These are phyloP conservation scores for Megacollybia marginata DNA, from an alignment of 768 basidiomycete species.

Conservation along the genomic window DNA sequence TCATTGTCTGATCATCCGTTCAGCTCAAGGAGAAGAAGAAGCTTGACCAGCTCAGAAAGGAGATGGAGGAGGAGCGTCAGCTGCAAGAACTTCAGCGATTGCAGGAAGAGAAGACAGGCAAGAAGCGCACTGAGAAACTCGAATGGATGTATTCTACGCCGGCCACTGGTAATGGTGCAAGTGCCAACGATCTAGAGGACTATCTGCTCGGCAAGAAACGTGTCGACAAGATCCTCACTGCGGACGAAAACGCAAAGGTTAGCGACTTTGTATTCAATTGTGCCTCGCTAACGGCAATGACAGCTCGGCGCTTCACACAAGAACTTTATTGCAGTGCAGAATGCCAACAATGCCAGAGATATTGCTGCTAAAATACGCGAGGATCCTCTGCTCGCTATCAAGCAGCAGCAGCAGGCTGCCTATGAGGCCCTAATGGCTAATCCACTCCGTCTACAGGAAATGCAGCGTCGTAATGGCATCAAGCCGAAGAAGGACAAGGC, in stretches of 20 bases:
- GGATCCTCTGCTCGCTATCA: constrained; percentile 95
- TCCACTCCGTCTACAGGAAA: constrained; percentile 73
- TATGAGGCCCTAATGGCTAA: constrained; percentile 83
- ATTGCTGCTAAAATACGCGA: constrained; percentile 92
- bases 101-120: constrained; percentile 93
- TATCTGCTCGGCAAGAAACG: constrained; percentile 96
- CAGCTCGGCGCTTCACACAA: constrained; percentile 84
- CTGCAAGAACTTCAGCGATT: constrained; percentile 92
- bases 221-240: constrained; percentile 92
- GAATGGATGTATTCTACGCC: constrained; percentile 99
- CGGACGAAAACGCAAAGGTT: constrained; percentile 87
- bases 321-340: constrained; percentile 91
- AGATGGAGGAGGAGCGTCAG: constrained; percentile 96
- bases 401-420: constrained; percentile 93
- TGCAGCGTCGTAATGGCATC: constrained; percentile 78
- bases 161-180: constrained; percentile 79
- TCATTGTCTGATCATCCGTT: constrained; percentile 3
- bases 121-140: constrained; percentile 87
- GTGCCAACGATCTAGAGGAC: constrained; percentile 89
- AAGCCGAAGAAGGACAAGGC: constrained; percentile 72
- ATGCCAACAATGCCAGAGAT: constrained; percentile 86
- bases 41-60: constrained; percentile 91
- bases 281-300: constrained; percentile 3
- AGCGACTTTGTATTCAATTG: constrained; percentile 7
- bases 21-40: constrained; percentile 99